phyloP scores from a whole-genome alignment of 169 alveolate species.

The Pseudocohnilembus persalinus region DNA sequence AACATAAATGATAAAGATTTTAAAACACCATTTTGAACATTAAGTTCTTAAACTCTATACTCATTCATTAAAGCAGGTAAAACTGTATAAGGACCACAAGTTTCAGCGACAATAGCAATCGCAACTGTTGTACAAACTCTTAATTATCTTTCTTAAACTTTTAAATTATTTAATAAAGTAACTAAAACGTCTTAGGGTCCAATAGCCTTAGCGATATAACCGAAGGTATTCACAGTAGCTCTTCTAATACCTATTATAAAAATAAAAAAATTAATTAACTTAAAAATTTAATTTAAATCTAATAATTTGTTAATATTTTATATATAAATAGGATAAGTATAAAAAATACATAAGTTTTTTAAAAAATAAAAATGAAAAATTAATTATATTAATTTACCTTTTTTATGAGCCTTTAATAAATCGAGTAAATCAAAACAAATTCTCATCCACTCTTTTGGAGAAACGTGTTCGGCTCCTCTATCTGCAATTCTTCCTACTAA shows the following conservation, averaged over 20 bases:
- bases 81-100: constrained; percentile 99
- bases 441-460: constrained; percentile 99
- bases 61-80: constrained; percentile 99
- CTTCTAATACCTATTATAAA: constrained; percentile 86
- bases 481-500: constrained; percentile 99
- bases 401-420: constrained; percentile 95
- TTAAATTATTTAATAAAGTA: constrained; percentile 92
- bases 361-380: constrained; percentile 5
- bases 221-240: constrained; percentile 99
- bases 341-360: too few relatives aligned
- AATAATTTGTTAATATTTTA: too few relatives aligned
- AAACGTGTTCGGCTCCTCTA: constrained; percentile 99
- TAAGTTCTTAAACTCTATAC: constrained; percentile 98
- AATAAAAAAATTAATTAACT: too few relatives aligned
- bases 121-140: constrained; percentile 98
- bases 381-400: constrained; percentile 38
- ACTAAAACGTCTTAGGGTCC: constrained; percentile 99
- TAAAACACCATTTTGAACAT: constrained; percentile 99
- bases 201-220: constrained; percentile 99
- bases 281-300: too few relatives aligned
- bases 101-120: constrained; percentile 99
- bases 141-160: constrained; percentile 99
- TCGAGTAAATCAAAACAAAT: constrained; percentile 99
- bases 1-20: constrained; percentile 99
- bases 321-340: too few relatives aligned